Base-by-base conservation (phyloP, 352 stramenopile genomes). In the Stramenopiles sp. region DNA sequence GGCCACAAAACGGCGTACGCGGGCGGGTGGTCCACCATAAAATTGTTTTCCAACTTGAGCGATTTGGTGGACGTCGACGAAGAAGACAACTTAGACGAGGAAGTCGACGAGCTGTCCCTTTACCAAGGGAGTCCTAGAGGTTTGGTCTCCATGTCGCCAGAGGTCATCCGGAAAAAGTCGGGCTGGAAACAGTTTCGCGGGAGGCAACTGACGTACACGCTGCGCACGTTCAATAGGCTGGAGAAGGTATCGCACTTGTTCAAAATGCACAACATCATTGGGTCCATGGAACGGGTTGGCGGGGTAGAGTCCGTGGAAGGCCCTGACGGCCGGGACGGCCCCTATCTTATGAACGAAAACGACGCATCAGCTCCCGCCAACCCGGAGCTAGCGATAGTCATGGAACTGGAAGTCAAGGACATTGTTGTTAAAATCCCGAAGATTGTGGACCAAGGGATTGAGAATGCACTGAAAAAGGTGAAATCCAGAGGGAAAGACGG, bases 181-280 rank as follows among this genome's bases (percentile, higher is more conserved):
- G 12, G 12, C 6, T 71, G 53, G 53, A n/a, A n/a, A n/a, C 53
- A 71, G 35, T 35, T 4, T 4, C 2, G 53, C 4, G 4, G 31
- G 6, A 33, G 53, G 3, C 1, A 77, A 31, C 25, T 69, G 74
- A 1, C 30, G 31, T 25, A 74, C 75, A n/a, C 74, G 32, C 37
- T 77, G 32, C n/a, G 48, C 68, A 30, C n/a, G 68, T 34, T 77
- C 48, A 73, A 77, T 76, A 0, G 48, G 69, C 32, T 77, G 74
- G 18, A 68, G 31, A 37, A 75, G 30, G 74, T 76, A 76, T 12
- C 74, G 48, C 73, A 76, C 37, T 36, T 77, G 32, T 35, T 74
- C 68, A 74, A 77, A 34, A 34, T 75, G 34, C 74, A 71, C 12
- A 33, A 71, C 35, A 35, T 71, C 4, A 71, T 71, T 6, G 53